Conservation (phyloP, 345 rosid species). For the Bruguiera sexangula region DNA sequence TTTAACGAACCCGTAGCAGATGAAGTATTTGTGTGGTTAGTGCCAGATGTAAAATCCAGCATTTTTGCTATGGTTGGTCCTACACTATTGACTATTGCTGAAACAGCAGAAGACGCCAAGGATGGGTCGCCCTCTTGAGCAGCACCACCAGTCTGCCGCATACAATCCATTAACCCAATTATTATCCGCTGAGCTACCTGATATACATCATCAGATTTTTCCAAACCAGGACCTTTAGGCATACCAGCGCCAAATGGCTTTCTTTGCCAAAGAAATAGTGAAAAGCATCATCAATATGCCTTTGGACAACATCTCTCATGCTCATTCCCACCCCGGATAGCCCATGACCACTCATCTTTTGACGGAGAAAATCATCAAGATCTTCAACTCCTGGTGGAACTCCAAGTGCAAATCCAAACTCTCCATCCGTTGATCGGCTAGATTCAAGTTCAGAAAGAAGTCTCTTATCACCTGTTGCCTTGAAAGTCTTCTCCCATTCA, state of each 20-base stretch:
- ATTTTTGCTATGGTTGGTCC: slow-evolving; percentile 63
- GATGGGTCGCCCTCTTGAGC: slow-evolving; percentile 98
- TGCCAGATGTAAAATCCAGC: slow-evolving; percentile 58
- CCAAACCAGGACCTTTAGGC: slow-evolving; percentile 44
- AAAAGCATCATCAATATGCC: slow-evolving; percentile 62
- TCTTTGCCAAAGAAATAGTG: slow-evolving; percentile 51
- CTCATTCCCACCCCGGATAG: slow-evolving; percentile 65
- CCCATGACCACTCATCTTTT: slow-evolving; percentile 58
- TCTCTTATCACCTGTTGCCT: slow-evolving; percentile 66
- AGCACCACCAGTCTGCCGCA: slow-evolving; percentile 90
- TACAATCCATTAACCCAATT: slow-evolving; percentile 66
- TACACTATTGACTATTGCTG: slow-evolving; percentile 73
- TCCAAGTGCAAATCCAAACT: slow-evolving; percentile 70
- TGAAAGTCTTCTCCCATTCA: slow-evolving; percentile 78
- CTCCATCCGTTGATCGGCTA: slow-evolving; percentile 59
- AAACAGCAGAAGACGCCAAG: slow-evolving; percentile 82
- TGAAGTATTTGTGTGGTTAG: slow-evolving; percentile 45
- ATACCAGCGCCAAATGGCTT: slow-evolving; percentile 53
- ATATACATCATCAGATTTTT: slow-evolving; percentile 68
- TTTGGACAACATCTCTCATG: slow-evolving; percentile 82
- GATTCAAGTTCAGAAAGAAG: slow-evolving; percentile 85
- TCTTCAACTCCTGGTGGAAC: slow-evolving; percentile 75
- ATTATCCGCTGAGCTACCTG: slow-evolving; percentile 83
- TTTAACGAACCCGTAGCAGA: slow-evolving; percentile 43
- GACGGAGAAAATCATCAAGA: slow-evolving; percentile 75